These are phyloP conservation scores for Martensiomyces pterosporus DNA, from an alignment of 192 early-diverging fungal genomes.

Conservation along the genomic window DNA sequence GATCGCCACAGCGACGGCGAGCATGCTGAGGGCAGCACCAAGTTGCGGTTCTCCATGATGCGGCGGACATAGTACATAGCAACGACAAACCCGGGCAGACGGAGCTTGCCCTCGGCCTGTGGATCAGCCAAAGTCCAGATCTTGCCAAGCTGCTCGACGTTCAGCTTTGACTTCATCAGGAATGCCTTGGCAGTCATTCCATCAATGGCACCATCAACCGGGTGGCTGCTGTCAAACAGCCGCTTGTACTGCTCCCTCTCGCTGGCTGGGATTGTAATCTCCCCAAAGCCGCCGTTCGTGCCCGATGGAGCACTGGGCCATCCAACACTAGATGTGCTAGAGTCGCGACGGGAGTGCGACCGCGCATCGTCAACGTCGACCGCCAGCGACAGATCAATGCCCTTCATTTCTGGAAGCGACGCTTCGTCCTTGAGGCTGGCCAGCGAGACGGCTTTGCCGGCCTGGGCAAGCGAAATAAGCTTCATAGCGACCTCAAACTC, in stretches of 20 bases:
- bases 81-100: conserved; percentile 79
- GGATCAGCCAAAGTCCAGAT: conserved; percentile 88
- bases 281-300: conserved; percentile 4
- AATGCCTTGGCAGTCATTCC: conserved; percentile 70
- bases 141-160: conserved; percentile 65
- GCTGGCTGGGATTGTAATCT: conserved; percentile 26
- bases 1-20: conserved; percentile 61
- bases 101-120: conserved; percentile 62
- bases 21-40: conserved; percentile 63
- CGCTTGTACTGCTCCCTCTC: conserved; percentile 61
- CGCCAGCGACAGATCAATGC: conserved; percentile 31
- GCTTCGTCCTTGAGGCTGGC: conserved; percentile 43
- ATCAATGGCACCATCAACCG: conserved; percentile 53
- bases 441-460: conserved; percentile 57
- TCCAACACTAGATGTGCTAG: conserved; percentile 35
- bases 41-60: conserved; percentile 68
- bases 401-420: conserved; percentile 59
- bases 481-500: conserved; percentile 83
- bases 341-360: conserved; percentile 25
- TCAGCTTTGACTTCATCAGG: conserved; percentile 78
- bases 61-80: conserved; percentile 87
- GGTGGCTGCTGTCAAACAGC: conserved; percentile 58
- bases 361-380: neutral
- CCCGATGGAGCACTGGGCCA: conserved; percentile 21
- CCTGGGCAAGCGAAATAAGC: conserved; percentile 83